Base-by-base conservation (phyloP, 495 filamentous ascomycete genomes). In the Collariella sp. region DNA sequence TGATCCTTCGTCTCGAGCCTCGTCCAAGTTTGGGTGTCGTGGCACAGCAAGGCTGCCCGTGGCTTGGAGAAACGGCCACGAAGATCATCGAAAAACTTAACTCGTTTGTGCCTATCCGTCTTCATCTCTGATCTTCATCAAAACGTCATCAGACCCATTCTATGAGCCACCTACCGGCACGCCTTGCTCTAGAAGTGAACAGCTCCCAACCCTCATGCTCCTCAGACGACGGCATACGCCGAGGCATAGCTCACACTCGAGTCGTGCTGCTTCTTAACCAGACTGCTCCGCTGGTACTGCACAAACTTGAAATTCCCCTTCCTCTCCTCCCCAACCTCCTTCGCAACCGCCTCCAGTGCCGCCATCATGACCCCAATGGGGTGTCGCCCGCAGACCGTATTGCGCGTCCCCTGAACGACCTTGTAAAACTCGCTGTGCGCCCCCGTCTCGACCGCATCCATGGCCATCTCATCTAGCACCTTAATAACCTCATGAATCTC, bases 311-410 rank as follows among this genome's bases (percentile, higher is more conserved):
- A 95, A 44, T 65, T 80, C 29, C 83, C 81, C 64, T 79, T 77
- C 24, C 72, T 72, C 2, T 53, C 51, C 13, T 60, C 62, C 9
- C 63, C 65, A 15, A 64, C 69, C 40, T 70, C 60, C 33, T 56
- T 26, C 3, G 67, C 57, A 52, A 86, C 62, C 38, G 66, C 67
- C 70, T 96, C 90, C 54, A 96, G 64, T 0, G 83, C 90, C 2
- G 89, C 89, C 87, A 99, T 88, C 11, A 94, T 78, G 12, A 99
- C 85, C 0, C 94, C 90, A 60, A 99, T 97, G 0, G 93, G 93
- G 76, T 99, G 94, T 39, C 90, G 75, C 46, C 93, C 93, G 60
- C 93, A 99, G 26, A 99, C 89, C 1, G 93, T 96, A 61, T 99
- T 99, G 33, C 79, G 82, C 0, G 90, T 97, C 35, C 76, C 71